phyloP scores from a whole-genome alignment of 2,329 filamentous ascomycete genomes.

The Diaporthe sp. region DNA sequence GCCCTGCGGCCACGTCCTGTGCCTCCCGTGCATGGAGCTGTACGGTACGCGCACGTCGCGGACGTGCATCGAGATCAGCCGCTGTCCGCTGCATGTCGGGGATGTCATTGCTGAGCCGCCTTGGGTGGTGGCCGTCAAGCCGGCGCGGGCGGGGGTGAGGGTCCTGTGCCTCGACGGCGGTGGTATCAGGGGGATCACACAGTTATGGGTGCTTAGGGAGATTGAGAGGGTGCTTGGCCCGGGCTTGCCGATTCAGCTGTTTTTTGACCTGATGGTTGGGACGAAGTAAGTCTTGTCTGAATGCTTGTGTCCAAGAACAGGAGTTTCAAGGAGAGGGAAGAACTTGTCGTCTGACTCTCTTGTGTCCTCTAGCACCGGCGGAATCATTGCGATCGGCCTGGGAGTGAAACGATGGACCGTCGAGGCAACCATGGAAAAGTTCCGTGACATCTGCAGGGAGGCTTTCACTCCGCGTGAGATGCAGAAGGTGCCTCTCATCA shows the following conservation, averaged over 20 bases:
- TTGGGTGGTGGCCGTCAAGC: conserved; percentile 49
- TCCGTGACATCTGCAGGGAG: conserved; percentile 8
- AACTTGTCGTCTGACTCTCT: neutral
- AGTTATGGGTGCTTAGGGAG: neutral
- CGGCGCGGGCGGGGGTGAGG: conserved; percentile 48
- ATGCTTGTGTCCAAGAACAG: rapidly evolving
- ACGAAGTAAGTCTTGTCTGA: neutral
- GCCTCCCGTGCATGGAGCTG: neutral
- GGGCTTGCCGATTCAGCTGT: conserved; percentile 8
- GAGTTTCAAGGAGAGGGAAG: rapidly evolving
- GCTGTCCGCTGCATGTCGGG: neutral
- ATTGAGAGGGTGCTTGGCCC: conserved; percentile 19
- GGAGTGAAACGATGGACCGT: conserved; percentile 19
- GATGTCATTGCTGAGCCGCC: conserved; percentile 45
- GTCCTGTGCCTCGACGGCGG: conserved; percentile 38
- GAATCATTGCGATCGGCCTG: conserved; percentile 1
- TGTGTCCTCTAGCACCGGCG: neutral
- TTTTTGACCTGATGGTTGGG: conserved; percentile 29
- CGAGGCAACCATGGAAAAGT: conserved; percentile 6
- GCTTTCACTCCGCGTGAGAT: conserved; percentile 27
- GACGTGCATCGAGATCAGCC: conserved; percentile 6
- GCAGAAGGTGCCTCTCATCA: conserved; percentile 15
- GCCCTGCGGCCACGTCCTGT: conserved; percentile 13
- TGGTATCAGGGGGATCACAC: neutral
- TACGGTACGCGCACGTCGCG: conserved; percentile 9